Conservation (phyloP, 2,329 filamentous ascomycete genomes). For the Passalora sequoiae region DNA sequence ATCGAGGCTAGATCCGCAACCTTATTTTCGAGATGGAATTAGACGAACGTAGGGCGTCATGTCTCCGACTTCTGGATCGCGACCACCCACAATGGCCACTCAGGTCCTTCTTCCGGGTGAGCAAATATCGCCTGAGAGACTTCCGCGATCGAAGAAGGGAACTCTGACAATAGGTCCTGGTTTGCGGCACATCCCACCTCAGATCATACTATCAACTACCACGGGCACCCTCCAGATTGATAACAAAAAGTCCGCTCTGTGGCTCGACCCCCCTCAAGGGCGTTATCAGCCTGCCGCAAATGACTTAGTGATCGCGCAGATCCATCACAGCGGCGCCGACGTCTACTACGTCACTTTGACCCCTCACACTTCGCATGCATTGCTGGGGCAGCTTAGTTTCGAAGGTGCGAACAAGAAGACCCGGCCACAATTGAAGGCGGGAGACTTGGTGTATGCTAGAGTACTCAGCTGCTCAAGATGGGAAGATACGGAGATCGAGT, state of each 20-base stretch:
- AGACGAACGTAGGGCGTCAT: not conserved
- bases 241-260: slow-evolving; percentile 68
- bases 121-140: slow-evolving; percentile 56
- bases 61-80: not conserved
- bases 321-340: slow-evolving; percentile 70
- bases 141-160: slow-evolving; percentile 60
- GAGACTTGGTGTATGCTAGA: slow-evolving; percentile 83
- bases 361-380: slow-evolving; percentile 55
- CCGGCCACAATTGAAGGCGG: slow-evolving; percentile 67
- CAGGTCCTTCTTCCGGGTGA: slow-evolving; percentile 85
- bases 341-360: slow-evolving; percentile 75
- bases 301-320: slow-evolving; percentile 83
- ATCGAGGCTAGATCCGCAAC: not conserved
- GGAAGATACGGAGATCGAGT: slow-evolving; percentile 86
- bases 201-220: slow-evolving; percentile 63
- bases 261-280: slow-evolving; percentile 64
- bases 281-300: slow-evolving; percentile 74
- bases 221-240: slow-evolving; percentile 64
- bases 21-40: not conserved
- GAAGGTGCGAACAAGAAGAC: slow-evolving; percentile 91
- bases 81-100: slow-evolving; percentile 26
- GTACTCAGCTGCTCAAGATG: slow-evolving; percentile 71
- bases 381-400: slow-evolving; percentile 84
- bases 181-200: slow-evolving; percentile 74
- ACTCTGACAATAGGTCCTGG: slow-evolving; percentile 79